Conservation (phyloP, 2,329 filamentous ascomycete genomes). For the Fusarium paranaense region DNA sequence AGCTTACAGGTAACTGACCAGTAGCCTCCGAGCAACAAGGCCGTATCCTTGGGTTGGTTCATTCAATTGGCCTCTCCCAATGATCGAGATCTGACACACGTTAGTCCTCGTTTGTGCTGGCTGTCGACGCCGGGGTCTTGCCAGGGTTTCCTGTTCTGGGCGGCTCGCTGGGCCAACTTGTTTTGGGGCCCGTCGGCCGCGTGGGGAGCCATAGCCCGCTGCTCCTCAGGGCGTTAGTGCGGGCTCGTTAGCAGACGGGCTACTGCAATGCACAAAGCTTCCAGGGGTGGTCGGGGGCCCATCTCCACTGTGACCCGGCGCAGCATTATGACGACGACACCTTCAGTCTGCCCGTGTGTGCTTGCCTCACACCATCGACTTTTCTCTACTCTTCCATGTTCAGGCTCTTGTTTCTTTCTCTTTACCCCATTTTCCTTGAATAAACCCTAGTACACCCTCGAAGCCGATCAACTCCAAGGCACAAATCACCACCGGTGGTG, state of each 20-base stretch:
- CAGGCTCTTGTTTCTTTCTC: conserved; percentile 23
- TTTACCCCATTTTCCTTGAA: conserved; percentile 11
- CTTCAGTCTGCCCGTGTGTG: neutral
- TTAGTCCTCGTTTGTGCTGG: conserved; percentile 31
- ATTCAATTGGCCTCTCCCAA: conserved; percentile 38
- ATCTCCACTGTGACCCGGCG: conserved; percentile 23
- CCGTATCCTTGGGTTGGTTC: conserved; percentile 33
- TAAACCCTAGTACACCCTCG: conserved; percentile 9
- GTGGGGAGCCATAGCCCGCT: neutral
- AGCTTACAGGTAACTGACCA: conserved; percentile 1
- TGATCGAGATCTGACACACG: conserved; percentile 41
- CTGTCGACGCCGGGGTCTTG: neutral
- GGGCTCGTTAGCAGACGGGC: neutral
- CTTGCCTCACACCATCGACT: conserved; percentile 15
- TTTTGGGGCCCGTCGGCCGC: neutral
- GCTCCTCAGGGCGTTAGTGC: neutral
- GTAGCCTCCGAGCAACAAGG: conserved; percentile 28
- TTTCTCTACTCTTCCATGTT: conserved; percentile 34
- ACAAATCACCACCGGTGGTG: conserved; percentile 33
- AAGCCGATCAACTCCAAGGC: neutral
- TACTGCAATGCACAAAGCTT: conserved; percentile 9
- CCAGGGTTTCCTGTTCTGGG: conserved; percentile 25
- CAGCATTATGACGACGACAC: conserved; percentile 36
- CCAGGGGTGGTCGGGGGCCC: conserved; percentile 11
- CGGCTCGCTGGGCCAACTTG: conserved; percentile 7